Conservation (phyloP, 2,329 filamentous ascomycete genomes). For the Ceratocystis lukuohia region DNA sequence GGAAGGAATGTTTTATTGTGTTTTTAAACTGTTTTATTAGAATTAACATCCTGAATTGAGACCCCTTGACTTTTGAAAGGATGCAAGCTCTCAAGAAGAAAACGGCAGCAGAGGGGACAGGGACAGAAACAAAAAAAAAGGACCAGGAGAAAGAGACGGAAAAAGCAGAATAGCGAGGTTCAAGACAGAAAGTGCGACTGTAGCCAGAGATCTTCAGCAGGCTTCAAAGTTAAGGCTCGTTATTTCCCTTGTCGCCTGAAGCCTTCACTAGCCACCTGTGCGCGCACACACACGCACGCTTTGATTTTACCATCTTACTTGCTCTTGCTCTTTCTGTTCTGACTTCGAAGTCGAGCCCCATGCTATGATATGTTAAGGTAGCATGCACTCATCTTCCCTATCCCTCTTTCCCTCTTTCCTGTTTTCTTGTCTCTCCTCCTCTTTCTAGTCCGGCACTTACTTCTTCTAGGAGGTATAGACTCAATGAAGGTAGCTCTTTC, state of each 20-base stretch:
- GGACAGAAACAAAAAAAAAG: not conserved
- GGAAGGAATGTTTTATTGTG: not conserved
- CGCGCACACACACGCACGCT: not conserved
- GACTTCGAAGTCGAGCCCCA: not conserved
- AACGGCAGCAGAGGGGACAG: not conserved
- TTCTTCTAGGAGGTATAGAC: not conserved
- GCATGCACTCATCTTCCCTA: not conserved
- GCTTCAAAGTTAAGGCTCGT: not conserved
- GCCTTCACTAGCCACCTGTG: not conserved
- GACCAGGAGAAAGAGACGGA: not conserved
- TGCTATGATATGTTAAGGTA: not conserved
- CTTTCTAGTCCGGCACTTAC: slow-evolving; percentile 2
- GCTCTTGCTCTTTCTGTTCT: not conserved
- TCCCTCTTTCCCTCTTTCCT: not conserved
- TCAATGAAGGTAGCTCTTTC: not conserved
- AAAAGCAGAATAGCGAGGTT: not conserved
- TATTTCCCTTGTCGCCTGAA: not conserved
- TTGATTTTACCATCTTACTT: not conserved
- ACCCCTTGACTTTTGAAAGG: not conserved
- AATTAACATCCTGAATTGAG: not conserved
- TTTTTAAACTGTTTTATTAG: not conserved
- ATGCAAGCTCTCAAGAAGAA: slow-evolving; percentile 4
- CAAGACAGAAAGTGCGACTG: not conserved
- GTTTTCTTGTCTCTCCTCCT: not conserved
- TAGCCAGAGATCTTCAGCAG: not conserved